Base-by-base conservation (phyloP, 768 basidiomycete genomes). In the Amanita fuliginea region DNA sequence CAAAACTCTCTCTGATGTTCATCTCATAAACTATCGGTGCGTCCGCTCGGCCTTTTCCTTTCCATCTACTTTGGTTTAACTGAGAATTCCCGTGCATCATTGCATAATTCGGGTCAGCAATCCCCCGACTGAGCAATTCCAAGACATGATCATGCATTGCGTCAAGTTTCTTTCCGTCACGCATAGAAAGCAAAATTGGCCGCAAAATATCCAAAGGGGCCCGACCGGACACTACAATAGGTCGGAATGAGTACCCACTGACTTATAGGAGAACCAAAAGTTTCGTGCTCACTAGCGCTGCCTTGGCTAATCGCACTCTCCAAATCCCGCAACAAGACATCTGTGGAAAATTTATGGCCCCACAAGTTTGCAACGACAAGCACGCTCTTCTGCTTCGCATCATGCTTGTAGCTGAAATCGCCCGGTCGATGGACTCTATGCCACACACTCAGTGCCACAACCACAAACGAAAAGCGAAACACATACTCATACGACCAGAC, bases 361-460 rank as follows among this genome's bases (percentile, higher is more conserved):
- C 77, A 79, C 47, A 86, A 56, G 43, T 70, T 69, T 7, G 81
- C 72, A n/a, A 79, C 71, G 22, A 85, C 63, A 18, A 87, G 65
- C 36, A 67, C 69, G 47, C 67, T 74, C 44, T 62, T 71, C 42
- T 78, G 78, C 59, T 77, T 76, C 4, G 86, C 81, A 59, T 88
- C 83, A 55, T 85, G 80, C 53, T 83, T 86, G 67, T 89, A 89
- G 62, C 81, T 86, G 58, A 88, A 86, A 62, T 89, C 86, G 0
- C 76, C 73, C 0, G 83, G 83, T 41, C 76, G 72, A 34, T 69
- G 64, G 11, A 72, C 70, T 60, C 86, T 86, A 33, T 10, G n/a
- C 4, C 24, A 32, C 24, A 32, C 3, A 19, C 9, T 30, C 22
- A 30, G 10, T 49, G 22, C 32, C 1, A n/a, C n/a, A 10, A 8